A percentile compares a stretch with the other conserved stretches of the same genome.
Conservation (phyloP, 495 filamentous ascomycete species). For the Penicillium maclennaniae region DNA sequence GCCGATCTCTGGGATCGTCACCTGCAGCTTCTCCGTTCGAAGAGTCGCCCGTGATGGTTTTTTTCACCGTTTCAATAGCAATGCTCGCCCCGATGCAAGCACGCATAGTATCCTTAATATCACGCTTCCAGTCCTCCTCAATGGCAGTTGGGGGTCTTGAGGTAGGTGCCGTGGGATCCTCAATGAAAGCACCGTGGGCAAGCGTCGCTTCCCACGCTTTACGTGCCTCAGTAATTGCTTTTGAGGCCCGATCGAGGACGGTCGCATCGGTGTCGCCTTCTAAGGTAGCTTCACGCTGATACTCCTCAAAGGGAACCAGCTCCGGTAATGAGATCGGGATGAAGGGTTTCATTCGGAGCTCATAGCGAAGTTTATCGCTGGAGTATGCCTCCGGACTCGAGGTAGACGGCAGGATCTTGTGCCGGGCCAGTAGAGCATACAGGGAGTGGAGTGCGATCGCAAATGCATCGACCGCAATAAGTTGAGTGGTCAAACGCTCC, state of each 20-base stretch:
- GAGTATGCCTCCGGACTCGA: conserved; percentile 65
- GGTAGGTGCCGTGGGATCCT: conserved; percentile 21
- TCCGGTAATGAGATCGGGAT: conserved; percentile 63
- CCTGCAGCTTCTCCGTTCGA: conserved; percentile 22
- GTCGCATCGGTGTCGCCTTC: conserved; percentile 36
- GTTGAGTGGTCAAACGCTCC: conserved; percentile 60
- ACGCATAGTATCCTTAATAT: conserved; percentile 56
- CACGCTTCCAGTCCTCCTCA: conserved; percentile 55
- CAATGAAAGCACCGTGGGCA: conserved; percentile 36
- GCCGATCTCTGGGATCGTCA: conserved; percentile 52
- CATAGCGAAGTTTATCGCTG: conserved; percentile 67
- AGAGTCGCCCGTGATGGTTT: conserved; percentile 26
- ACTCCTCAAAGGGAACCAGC: conserved; percentile 63
- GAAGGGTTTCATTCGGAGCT: conserved; percentile 89
- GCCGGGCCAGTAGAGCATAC: conserved; percentile 62
- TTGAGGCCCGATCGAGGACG: conserved; percentile 58
- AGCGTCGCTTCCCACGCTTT: conserved; percentile 62
- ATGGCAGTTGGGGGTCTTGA: conserved; percentile 44
- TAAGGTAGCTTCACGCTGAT: conserved; percentile 40
- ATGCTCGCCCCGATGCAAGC: conserved; percentile 66
- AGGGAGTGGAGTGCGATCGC: conserved; percentile 64
- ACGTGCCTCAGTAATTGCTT: conserved; percentile 56
- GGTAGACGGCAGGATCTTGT: conserved; percentile 50
- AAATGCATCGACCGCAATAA: conserved; percentile 64
- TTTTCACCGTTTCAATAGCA: conserved; percentile 55